Evolutionary conservation across 2,329 filamentous ascomycete genomes (phyloP).

Genomic region (Paraphaeosphaeria sporulosa): DNA sequence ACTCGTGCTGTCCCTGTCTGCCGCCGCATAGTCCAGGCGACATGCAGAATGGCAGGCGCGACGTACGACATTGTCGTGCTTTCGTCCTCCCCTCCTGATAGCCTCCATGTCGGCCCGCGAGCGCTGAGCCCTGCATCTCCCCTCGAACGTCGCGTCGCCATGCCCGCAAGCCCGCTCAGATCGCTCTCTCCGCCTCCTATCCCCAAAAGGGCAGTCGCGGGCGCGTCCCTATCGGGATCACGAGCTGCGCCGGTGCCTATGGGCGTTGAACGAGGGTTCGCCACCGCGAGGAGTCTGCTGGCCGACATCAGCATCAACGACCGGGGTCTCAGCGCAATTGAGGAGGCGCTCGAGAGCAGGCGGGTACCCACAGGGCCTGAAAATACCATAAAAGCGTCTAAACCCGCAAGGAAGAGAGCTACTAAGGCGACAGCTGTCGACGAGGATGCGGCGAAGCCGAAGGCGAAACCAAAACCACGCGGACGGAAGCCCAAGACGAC

Average conservation of each 20-base stretch:
- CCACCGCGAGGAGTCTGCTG: conserved; percentile 44
- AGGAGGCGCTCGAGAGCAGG: conserved; percentile 5
- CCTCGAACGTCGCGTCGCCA: conserved; percentile 37
- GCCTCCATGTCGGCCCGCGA: conserved; percentile 14
- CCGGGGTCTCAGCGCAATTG: conserved; percentile 4
- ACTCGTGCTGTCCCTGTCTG: neutral
- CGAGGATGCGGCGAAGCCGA: conserved; percentile 17
- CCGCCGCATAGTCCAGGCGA: neutral
- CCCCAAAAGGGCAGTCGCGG: conserved; percentile 21
- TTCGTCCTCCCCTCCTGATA: conserved; percentile 42
- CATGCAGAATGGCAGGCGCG: conserved; percentile 33
- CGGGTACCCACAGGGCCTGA: conserved; percentile 13
- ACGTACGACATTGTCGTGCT: conserved; percentile 38
- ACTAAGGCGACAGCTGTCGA: conserved; percentile 20
- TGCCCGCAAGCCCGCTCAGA: conserved; percentile 32
- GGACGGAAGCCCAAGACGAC: conserved; percentile 32
- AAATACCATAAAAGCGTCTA: conserved; percentile 15
- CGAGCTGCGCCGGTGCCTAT: conserved; percentile 36
- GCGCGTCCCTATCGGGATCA: conserved; percentile 40
- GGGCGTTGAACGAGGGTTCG: conserved; percentile 39
- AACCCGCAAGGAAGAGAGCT: conserved; percentile 28
- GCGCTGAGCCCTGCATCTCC: conserved; percentile 3
- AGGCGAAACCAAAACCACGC: conserved; percentile 33
- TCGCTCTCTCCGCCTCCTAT: conserved; percentile 32
- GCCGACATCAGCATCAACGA: conserved; percentile 7